Percentiles rank a stretch among this genome's conserved stretches.
phyloP scores from a whole-genome alignment of 192 early-diverging fungal genomes.

The Cladochytrium replicatum region DNA sequence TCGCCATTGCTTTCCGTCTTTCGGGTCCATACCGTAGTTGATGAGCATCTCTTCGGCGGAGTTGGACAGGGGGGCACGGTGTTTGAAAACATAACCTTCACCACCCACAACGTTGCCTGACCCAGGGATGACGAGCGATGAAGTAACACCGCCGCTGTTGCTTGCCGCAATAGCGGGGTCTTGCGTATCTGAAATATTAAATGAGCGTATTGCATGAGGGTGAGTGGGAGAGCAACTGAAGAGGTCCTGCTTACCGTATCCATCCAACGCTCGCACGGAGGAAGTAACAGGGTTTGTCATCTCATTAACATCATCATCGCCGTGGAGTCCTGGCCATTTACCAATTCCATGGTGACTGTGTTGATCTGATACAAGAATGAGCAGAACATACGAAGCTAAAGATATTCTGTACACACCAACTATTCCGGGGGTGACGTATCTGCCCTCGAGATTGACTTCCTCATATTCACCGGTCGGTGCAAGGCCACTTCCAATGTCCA shows the following conservation, averaged over 20 bases:
- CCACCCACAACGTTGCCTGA: conserved; percentile 55
- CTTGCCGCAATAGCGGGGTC: conserved; percentile 25
- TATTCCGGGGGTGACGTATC: conserved; percentile 51
- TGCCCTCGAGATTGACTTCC: conserved; percentile 36
- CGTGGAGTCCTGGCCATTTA: conserved; percentile 41
- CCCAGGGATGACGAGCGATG: conserved; percentile 48
- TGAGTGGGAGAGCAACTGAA: too few species aligned
- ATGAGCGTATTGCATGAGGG: too few species aligned
- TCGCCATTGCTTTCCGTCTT: conserved; percentile 30
- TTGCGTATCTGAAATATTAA: too few species aligned
- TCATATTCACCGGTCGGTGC: too few species aligned
- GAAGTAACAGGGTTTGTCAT: conserved; percentile 42
- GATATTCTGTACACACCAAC: conserved; percentile 39
- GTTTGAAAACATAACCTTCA: conserved; percentile 50
- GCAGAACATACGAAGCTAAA: too few species aligned
- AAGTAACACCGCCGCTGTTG: conserved; percentile 44
- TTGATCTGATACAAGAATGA: background rate
- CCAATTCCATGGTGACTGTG: conserved; percentile 41
- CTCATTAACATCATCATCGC: conserved; percentile 44
- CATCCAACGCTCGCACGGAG: conserved; percentile 45
- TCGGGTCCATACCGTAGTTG: conserved; percentile 23
- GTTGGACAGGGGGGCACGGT: conserved; percentile 38
- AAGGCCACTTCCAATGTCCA: too few species aligned
- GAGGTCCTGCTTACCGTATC: too few species aligned
- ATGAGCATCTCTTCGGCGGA: conserved; percentile 53